Percentiles rank a stretch among this genome's conserved stretches.
Evolutionary conservation across 2,329 filamentous ascomycete species (phyloP).

Genomic region (Chrysoporthe cubensis): DNA sequence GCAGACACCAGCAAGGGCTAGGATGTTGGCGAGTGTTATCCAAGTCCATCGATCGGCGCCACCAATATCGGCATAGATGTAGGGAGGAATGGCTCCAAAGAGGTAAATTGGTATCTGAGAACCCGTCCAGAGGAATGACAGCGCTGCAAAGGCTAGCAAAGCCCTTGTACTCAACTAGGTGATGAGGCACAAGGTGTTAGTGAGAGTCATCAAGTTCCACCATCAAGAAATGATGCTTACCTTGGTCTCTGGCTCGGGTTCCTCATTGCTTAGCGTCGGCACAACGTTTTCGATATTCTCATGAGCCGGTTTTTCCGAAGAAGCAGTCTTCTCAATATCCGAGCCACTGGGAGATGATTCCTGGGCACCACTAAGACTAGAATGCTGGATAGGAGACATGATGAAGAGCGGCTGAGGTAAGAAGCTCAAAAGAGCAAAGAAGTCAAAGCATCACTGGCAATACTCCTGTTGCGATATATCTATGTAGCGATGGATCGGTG

Average conservation of each 20-base stretch:
- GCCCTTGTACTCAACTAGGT: constrained; percentile 19
- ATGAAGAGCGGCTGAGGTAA: background rate
- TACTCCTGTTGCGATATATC: background rate
- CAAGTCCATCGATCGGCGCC: constrained; percentile 65
- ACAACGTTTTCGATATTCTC: constrained; percentile 19
- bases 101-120: constrained; percentile 61
- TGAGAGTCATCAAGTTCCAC: background rate
- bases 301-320: constrained; percentile 16
- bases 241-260: constrained; percentile 15
- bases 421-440: background rate
- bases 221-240: background rate
- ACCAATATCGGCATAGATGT: constrained; percentile 64
- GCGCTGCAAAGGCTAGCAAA: constrained; percentile 26
- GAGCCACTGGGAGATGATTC: background rate
- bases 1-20: constrained; percentile 60
- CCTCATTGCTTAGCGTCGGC: constrained; percentile 9
- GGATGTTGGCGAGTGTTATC: constrained; percentile 58
- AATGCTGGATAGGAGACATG: background rate
- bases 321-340: constrained; percentile 14
- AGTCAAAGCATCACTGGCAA: background rate
- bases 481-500: background rate
- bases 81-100: constrained; percentile 51
- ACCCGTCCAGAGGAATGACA: constrained; percentile 63
- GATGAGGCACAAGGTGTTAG: background rate
- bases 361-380: background rate